A percentile compares a stretch with the other conserved stretches of the same genome.
phyloP scores from a whole-genome alignment of 2,329 filamentous ascomycete genomes.

The Teratosphaeria zuluensis region DNA sequence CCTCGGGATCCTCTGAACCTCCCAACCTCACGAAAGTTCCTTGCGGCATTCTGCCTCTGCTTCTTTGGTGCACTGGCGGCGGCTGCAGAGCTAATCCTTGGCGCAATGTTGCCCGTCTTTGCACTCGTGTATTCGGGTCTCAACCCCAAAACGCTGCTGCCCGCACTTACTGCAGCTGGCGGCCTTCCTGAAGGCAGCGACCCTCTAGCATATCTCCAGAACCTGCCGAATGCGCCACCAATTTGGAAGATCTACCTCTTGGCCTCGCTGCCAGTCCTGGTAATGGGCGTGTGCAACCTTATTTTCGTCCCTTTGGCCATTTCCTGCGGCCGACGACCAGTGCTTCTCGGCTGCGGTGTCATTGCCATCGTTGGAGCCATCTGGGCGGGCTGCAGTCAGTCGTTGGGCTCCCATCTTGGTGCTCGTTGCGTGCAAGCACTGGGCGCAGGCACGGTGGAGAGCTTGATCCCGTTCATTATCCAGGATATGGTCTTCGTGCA shows the following conservation, averaged over 20 bases:
- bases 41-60: conserved; percentile 8
- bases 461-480: conserved; percentile 22
- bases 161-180: background rate
- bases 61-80: conserved; percentile 20
- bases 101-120: conserved; percentile 23
- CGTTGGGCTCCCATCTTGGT: conserved; percentile 17
- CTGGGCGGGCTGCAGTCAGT: conserved; percentile 20
- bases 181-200: conserved; percentile 9
- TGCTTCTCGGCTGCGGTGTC: conserved; percentile 17
- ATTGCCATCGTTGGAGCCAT: conserved; percentile 18
- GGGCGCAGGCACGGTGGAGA: conserved; percentile 23
- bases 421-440: conserved; percentile 21
- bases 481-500: conserved; percentile 23
- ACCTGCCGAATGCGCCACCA: conserved; percentile 15
- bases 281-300: conserved; percentile 22
- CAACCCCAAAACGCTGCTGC: conserved; percentile 10
- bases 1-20: conserved; percentile 15
- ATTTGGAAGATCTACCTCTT: conserved; percentile 23
- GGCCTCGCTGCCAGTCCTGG: conserved; percentile 20
- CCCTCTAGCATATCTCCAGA: conserved; percentile 10
- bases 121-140: conserved; percentile 19
- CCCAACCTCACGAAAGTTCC: conserved; percentile 6
- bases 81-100: conserved; percentile 21
- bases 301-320: conserved; percentile 22
- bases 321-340: conserved; percentile 18